Evolutionary conservation across 2,329 filamentous ascomycete species (phyloP).

Genomic region (Colletotrichum aenigma): DNA sequence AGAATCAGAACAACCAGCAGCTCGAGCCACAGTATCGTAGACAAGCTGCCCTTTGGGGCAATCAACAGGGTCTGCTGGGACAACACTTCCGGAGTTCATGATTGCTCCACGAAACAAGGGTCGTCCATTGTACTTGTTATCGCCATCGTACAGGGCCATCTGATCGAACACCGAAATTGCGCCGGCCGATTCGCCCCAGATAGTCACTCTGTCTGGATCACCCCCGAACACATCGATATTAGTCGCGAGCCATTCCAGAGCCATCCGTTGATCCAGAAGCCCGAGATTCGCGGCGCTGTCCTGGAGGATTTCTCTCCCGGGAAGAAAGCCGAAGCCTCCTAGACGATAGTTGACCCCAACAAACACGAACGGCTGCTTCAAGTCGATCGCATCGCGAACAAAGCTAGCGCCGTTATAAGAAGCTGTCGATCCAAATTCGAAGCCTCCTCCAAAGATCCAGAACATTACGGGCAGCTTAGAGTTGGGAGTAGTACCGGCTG

Average conservation of each 20-base stretch:
- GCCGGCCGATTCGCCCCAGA: constrained; percentile 78
- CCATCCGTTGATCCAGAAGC: constrained; percentile 74
- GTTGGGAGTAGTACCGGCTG: constrained; percentile 55
- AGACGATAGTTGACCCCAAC: constrained; percentile 81
- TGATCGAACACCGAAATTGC: constrained; percentile 78
- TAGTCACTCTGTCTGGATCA: constrained; percentile 77
- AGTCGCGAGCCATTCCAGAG: constrained; percentile 76
- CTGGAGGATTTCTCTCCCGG: constrained; percentile 68
- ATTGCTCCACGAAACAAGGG: constrained; percentile 77
- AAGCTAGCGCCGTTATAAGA: constrained; percentile 59
- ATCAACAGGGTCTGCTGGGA: constrained; percentile 68
- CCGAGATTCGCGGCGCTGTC: constrained; percentile 75
- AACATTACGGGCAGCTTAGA: constrained; percentile 70
- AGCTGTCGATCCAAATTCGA: constrained; percentile 55
- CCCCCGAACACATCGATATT: constrained; percentile 81
- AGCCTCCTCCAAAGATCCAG: constrained; percentile 75
- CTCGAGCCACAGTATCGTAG: constrained; percentile 65
- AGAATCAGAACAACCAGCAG: constrained; percentile 64
- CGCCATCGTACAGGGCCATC: constrained; percentile 74
- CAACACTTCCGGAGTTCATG: constrained; percentile 74
- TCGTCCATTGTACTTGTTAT: constrained; percentile 76
- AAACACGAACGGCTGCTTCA: constrained; percentile 71
- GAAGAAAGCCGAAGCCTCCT: constrained; percentile 76
- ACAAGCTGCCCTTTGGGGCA: constrained; percentile 66
- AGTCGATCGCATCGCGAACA: constrained; percentile 45